Base-by-base conservation (phyloP, 139 green algal genomes). In the Nannochloris sp. region DNA sequence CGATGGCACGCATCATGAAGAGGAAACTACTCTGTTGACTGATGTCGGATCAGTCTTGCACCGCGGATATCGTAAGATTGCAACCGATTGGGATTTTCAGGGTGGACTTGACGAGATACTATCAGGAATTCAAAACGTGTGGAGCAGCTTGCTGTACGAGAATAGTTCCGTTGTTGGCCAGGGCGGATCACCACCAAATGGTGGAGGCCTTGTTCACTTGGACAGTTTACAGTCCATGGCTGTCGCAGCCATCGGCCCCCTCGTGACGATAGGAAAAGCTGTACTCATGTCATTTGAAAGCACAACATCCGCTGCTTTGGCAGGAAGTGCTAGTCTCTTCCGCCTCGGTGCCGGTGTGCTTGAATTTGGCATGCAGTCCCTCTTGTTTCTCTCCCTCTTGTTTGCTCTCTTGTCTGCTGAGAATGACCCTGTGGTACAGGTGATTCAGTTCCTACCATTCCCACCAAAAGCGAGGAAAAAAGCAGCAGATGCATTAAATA, bases 271-370 rank as follows among this genome's bases (percentile, higher is more conserved):
- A 29, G 74, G 62, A 4, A 73, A 63, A 2, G 61, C 57, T 23
- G 49, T 60, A 9, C 68, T 61, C 13, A 56, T 48, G 28, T 72
- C 69, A 17, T 20, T 86, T 31, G 70, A 67, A 26, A 72, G 62
- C 61, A 82, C 72, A 23, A 80, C 80, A 17, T 67, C 71, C 40
- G 63, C 82, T 20, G 80, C 80, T 29, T 56, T 86, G n/a, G 79
- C 76, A 40, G 77, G 74, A 6, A 61, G 78, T 46, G 66, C 84
- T 10, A 70, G 72, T 1, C 46, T 87, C 44, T 50, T 86, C 44
- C 63, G 72, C 36, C 65, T 87, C 13, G 73, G 77, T 40, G 28
- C 84, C 46, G 79, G 75, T 20, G 46, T 84, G 8, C 59, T 76
- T 37, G 67, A 75, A 53, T 57, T 65, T 48, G 76, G 49, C 4